A percentile compares a stretch with the other conserved stretches of the same genome.
phyloP scores from a whole-genome alignment of 2,329 filamentous ascomycete genomes.

The Didymella arachidicola region DNA sequence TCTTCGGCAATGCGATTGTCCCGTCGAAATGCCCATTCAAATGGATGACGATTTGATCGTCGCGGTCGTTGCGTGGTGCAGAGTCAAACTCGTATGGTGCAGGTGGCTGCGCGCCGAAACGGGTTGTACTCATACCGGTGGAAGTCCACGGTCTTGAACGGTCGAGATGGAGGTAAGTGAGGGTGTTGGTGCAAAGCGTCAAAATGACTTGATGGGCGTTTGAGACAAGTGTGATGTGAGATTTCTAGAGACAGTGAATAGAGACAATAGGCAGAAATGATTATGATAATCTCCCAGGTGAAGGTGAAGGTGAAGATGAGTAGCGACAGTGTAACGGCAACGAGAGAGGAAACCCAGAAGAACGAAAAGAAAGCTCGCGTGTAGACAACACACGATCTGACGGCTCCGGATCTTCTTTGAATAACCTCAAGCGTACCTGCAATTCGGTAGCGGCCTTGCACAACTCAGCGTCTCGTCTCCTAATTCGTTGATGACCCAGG shows the following conservation, averaged over 20 bases:
- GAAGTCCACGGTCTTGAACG: neutral
- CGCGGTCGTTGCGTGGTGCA: conserved; percentile 21
- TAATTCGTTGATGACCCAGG: conserved; percentile 39
- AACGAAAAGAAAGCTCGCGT: conserved; percentile 7
- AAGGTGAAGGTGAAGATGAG: conserved; percentile 16
- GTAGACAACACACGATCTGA: conserved; percentile 9
- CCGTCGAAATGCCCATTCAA: conserved; percentile 37
- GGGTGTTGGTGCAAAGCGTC: neutral
- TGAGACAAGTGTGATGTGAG: neutral
- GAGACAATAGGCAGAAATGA: conserved; percentile 2
- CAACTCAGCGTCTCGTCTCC: conserved; percentile 22
- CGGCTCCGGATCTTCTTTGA: conserved; percentile 17
- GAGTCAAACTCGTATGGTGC: conserved; percentile 5
- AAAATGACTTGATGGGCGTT: neutral
- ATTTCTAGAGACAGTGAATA: neutral
- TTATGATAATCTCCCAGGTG: neutral
- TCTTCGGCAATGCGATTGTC: conserved; percentile 28
- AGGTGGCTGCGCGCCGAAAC: conserved; percentile 7
- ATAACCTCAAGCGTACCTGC: conserved; percentile 12
- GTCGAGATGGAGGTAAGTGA: neutral
- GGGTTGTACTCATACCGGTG: conserved; percentile 6
- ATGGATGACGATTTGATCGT: conserved; percentile 40
- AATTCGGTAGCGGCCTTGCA: conserved; percentile 23
- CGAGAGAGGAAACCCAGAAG: conserved; percentile 19
- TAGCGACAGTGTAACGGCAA: conserved; percentile 23